Conservation (phyloP, 2,329 filamentous ascomycete species). For the Epicoccum nigrum region DNA sequence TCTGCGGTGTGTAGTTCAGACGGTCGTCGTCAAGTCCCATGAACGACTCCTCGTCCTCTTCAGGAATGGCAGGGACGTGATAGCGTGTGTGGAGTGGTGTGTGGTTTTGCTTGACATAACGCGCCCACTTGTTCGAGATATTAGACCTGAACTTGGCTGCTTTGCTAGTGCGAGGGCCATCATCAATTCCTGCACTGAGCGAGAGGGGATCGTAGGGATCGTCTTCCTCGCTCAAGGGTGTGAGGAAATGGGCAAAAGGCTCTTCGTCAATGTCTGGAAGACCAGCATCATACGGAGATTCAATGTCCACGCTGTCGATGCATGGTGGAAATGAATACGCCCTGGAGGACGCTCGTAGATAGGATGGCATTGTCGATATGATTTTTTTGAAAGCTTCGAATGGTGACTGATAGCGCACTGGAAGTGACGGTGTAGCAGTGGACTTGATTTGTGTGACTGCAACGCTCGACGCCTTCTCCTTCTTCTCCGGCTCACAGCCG, state of each 20-base stretch:
- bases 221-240: constrained; percentile 50
- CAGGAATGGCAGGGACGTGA: constrained; percentile 33
- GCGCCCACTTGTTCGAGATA: constrained; percentile 49
- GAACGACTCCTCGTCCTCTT: constrained; percentile 47
- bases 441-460: constrained; percentile 35
- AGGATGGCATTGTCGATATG: constrained; percentile 44
- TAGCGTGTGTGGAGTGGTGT: constrained; percentile 40
- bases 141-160: constrained; percentile 48
- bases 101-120: constrained; percentile 48
- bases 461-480: constrained; percentile 23
- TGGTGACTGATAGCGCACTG: constrained; percentile 28
- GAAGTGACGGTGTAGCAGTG: constrained; percentile 31
- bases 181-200: constrained; percentile 49
- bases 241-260: constrained; percentile 52
- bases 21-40: constrained; percentile 47
- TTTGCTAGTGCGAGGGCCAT: constrained; percentile 39
- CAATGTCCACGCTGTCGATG: constrained; percentile 36
- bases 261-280: constrained; percentile 52
- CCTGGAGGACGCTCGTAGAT: constrained; percentile 34
- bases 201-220: constrained; percentile 47
- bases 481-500: constrained; percentile 40
- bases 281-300: constrained; percentile 18
- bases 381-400: constrained; percentile 33
- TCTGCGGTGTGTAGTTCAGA: constrained; percentile 38
- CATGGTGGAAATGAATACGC: constrained; percentile 46